Evolutionary conservation across 257 asterid genomes (phyloP).

Genomic region (Solanum pennellii): DNA sequence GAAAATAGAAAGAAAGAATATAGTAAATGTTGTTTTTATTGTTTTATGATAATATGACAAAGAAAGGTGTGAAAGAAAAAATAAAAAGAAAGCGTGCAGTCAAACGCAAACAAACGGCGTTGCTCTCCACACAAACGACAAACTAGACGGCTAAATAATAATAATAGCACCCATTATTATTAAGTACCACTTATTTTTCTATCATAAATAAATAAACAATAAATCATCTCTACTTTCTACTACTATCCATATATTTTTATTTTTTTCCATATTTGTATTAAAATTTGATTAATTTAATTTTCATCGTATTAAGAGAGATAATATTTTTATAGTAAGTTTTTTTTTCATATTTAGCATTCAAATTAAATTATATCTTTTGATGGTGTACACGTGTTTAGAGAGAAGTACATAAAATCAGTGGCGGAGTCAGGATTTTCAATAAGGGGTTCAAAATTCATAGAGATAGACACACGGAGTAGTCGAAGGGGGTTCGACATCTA

Average conservation of each 20-base stretch:
- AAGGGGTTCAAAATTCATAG: too few relatives aligned
- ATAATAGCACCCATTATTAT: background rate
- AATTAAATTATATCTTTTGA: background rate
- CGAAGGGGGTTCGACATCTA: too few relatives aligned
- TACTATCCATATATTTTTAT: too few relatives aligned
- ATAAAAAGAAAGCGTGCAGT: conserved; percentile 1
- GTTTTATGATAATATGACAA: background rate
- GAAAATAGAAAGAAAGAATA: background rate
- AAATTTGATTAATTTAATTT: too few relatives aligned
- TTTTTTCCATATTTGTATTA: too few relatives aligned
- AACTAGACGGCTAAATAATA: conserved; percentile 18
- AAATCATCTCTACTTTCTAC: too few relatives aligned
- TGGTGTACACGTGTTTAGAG: too few relatives aligned
- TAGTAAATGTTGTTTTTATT: background rate
- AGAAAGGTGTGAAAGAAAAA: background rate
- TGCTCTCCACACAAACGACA: conserved; percentile 22
- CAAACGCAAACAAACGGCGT: conserved; percentile 19
- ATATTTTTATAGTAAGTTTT: too few relatives aligned
- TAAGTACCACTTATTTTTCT: background rate
- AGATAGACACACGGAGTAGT: fast-evolving
- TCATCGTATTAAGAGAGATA: too few relatives aligned
- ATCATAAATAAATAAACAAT: too few relatives aligned
- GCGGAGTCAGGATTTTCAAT: too few relatives aligned
- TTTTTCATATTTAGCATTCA: too few relatives aligned
- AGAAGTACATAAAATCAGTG: fast-evolving